A percentile compares a stretch with the other conserved stretches of the same genome.
Evolutionary conservation across 495 filamentous ascomycete genomes (phyloP).

Genomic region (Ascodesmis nigricans): DNA sequence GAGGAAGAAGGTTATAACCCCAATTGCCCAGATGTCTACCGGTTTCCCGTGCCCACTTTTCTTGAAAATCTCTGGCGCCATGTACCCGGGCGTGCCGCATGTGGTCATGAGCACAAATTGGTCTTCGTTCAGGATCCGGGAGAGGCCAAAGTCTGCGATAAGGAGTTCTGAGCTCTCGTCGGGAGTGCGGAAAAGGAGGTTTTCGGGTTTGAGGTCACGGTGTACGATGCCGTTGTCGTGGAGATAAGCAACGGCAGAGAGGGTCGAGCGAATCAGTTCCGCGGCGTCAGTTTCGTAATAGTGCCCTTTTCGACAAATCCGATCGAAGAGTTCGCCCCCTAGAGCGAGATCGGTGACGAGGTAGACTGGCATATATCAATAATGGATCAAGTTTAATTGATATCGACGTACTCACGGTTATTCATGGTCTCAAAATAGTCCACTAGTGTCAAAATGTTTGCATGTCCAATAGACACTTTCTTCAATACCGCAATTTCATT

Average conservation of each 20-base stretch:
- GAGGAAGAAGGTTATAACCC: slow-evolving; percentile 83
- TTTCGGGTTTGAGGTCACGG: slow-evolving; percentile 57
- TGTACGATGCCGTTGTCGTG: slow-evolving; percentile 98
- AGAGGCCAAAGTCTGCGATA: slow-evolving; percentile 90
- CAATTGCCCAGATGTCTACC: slow-evolving; percentile 66
- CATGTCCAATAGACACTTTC: slow-evolving; percentile 89
- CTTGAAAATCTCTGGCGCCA: slow-evolving; percentile 67
- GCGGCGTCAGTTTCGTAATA: slow-evolving; percentile 97
- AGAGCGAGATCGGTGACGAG: slow-evolving; percentile 92
- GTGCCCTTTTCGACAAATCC: slow-evolving; percentile 91
- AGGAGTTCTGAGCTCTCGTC: slow-evolving; percentile 73
- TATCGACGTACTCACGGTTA: slow-evolving; percentile 36
- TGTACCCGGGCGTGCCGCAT: slow-evolving; percentile 93
- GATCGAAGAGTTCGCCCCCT: slow-evolving; percentile 91
- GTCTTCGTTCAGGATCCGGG: slow-evolving; percentile 95
- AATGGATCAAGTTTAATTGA: not conserved
- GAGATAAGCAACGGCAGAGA: slow-evolving; percentile 93
- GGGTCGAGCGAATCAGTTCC: slow-evolving; percentile 78
- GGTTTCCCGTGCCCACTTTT: slow-evolving; percentile 61
- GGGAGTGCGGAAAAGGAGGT: slow-evolving; percentile 55
- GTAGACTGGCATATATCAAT: slow-evolving; percentile 40
- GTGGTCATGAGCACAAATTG: slow-evolving; percentile 96
- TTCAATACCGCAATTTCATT: slow-evolving; percentile 98
- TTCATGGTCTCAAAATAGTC: slow-evolving; percentile 99
- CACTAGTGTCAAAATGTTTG: slow-evolving; percentile 90